A percentile compares a stretch with the other conserved stretches of the same genome.
These are phyloP conservation scores for Elaeis oleifera DNA, from an alignment of 202 grass and related monocot species.

Conservation along the genomic window DNA sequence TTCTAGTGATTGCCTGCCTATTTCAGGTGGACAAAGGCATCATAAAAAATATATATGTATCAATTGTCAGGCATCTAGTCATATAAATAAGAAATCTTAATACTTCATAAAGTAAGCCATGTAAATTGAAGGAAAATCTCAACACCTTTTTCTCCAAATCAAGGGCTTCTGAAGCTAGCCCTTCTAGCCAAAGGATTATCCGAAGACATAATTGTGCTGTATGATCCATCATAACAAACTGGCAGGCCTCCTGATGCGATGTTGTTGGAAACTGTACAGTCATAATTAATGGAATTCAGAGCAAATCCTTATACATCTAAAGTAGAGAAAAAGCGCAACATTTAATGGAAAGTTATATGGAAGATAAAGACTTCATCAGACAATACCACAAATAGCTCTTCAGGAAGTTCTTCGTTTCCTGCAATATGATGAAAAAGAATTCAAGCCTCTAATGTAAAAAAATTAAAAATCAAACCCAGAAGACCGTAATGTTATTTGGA, in stretches of 20 bases:
- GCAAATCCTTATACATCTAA: not conserved
- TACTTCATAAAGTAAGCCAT: not conserved
- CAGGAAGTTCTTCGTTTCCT: constrained; percentile 81
- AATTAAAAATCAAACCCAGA: too few relatives aligned
- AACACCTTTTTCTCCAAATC: constrained; percentile 83
- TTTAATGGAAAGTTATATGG: too few relatives aligned
- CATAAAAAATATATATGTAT: too few relatives aligned
- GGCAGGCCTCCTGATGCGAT: constrained; percentile 85
- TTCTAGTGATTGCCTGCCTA: too few relatives aligned
- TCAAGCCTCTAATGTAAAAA: not conserved
- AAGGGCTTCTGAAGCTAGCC: constrained; percentile 90
- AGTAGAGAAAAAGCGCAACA: too few relatives aligned
- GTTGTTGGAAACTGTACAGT: constrained; percentile 62
- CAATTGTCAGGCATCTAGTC: too few relatives aligned
- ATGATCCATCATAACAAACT: constrained; percentile 55
- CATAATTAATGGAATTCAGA: not conserved
- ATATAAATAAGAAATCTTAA: too few relatives aligned
- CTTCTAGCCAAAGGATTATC: constrained; percentile 88
- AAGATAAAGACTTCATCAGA: constrained; percentile 6
- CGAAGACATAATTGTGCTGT: constrained; percentile 72
- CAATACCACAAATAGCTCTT: constrained; percentile 60
- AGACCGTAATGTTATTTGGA: too few relatives aligned
- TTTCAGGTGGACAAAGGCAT: too few relatives aligned
- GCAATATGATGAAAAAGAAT: constrained; percentile 37
- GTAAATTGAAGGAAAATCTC: not conserved